Conservation (phyloP, 805 yeast species). For the Martiniozyma abietophila region DNA sequence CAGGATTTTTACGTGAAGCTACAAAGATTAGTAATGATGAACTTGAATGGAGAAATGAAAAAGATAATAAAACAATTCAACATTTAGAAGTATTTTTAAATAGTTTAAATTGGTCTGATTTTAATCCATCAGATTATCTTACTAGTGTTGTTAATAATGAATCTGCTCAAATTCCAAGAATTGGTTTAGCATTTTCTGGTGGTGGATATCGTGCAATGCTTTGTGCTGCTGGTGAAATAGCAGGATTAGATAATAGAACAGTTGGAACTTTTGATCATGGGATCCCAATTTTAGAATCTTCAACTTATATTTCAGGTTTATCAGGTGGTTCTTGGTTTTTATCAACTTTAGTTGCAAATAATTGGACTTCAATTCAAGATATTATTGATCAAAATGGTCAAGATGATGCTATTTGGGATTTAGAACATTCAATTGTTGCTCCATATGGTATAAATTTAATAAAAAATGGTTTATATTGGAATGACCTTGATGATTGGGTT, state of each 20-base stretch:
- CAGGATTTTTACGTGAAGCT: constrained; percentile 37
- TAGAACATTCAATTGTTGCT: constrained; percentile 47
- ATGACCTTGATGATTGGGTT: constrained; percentile 43
- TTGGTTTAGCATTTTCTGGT: constrained; percentile 64
- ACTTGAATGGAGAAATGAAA: constrained; percentile 39
- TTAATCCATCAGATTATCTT: constrained; percentile 36
- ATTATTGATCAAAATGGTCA: constrained; percentile 34
- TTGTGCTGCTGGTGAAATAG: constrained; percentile 71
- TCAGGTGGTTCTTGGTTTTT: constrained; percentile 85
- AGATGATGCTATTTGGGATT: constrained; percentile 55
- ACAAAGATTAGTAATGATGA: constrained; percentile 37
- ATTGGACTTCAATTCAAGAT: constrained; percentile 62
- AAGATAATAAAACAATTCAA: constrained; percentile 37
- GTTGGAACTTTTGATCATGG: constrained; percentile 40
- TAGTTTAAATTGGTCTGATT: constrained; percentile 38
- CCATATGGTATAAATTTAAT: constrained; percentile 57
- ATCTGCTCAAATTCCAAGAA: constrained; percentile 30
- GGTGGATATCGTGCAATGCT: constrained; percentile 92
- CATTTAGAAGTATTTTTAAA: constrained; percentile 37
- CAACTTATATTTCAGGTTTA: constrained; percentile 66
- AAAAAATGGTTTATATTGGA: constrained; percentile 43
- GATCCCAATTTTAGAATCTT: constrained; percentile 65
- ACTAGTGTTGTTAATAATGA: constrained; percentile 25
- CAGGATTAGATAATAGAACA: constrained; percentile 73
- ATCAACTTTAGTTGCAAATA: constrained; percentile 57